These are phyloP conservation scores for Mayamaea pseudoterrestris DNA, from an alignment of 108 stramenopile species.

Conservation along the genomic window DNA sequence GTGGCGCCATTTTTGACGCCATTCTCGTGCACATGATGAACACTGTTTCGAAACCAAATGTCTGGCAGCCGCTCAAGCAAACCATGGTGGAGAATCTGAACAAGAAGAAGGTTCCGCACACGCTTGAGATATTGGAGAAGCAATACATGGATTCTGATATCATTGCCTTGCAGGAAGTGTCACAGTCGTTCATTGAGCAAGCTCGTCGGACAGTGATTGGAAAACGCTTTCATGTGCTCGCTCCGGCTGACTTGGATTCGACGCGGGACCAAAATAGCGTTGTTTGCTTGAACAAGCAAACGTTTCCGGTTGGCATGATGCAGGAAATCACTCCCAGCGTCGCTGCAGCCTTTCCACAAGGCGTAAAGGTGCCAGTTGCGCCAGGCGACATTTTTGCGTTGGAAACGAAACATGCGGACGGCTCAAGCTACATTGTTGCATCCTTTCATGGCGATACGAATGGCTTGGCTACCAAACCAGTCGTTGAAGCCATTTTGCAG, in stretches of 20 bases:
- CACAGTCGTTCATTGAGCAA: conserved; percentile 64
- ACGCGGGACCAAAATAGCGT: conserved; percentile 84
- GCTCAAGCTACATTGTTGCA: conserved; percentile 42
- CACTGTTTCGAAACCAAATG: conserved; percentile 42
- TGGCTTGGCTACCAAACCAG: conserved; percentile 78
- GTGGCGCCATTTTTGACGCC: conserved; percentile 87
- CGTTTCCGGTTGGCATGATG: conserved; percentile 34
- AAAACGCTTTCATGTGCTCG: conserved; percentile 34
- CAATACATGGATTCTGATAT: conserved; percentile 77
- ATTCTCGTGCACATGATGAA: conserved; percentile 94
- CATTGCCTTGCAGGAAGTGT: conserved; percentile 88
- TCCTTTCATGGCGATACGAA: conserved; percentile 88
- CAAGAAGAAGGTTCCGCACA: conserved; percentile 77
- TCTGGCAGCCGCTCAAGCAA: conserved; percentile 78
- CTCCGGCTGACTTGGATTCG: conserved; percentile 36
- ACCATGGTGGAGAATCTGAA: conserved; percentile 85
- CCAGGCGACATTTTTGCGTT: conserved; percentile 71
- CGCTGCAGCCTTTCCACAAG: conserved; percentile 30
- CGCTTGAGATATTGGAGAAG: conserved; percentile 71
- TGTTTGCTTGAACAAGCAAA: conserved; percentile 46
- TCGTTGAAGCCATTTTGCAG: conserved; percentile 48
- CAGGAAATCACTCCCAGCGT: conserved; percentile 53
- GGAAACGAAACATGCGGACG: conserved; percentile 22
- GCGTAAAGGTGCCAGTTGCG: conserved; percentile 57
- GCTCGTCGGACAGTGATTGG: conserved; percentile 42